phyloP scores from a whole-genome alignment of 441 rosid species.

The Pelargonium citronellum region DNA sequence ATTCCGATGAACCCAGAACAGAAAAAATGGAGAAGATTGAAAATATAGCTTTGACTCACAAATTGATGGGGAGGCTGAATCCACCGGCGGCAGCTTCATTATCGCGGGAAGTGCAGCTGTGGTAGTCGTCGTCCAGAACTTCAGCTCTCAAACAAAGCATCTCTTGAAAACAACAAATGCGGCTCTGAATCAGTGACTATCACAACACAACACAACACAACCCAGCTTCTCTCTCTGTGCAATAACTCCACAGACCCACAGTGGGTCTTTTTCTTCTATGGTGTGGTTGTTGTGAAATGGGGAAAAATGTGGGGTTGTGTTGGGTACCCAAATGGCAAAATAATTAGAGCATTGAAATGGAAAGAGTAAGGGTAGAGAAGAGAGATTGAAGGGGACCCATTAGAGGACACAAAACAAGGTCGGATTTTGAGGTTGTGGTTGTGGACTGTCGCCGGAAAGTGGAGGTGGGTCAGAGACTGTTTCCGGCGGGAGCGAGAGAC shows the following conservation, averaged over 20 bases:
- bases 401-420: no score
- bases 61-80: constrained; percentile 7
- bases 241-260: no score
- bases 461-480: neutral
- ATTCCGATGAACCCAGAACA: constrained; percentile 1
- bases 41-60: neutral
- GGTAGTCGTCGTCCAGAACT: constrained; percentile 8
- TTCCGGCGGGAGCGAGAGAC: neutral
- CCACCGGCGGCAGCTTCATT: neutral
- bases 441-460: no score
- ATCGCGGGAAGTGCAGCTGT: constrained; percentile 4
- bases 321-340: neutral
- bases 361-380: neutral
- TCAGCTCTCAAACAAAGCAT: constrained; percentile 12
- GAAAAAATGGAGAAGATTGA: neutral
- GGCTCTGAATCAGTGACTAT: neutral
- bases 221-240: no score
- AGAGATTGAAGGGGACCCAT: neutral
- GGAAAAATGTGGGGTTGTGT: neutral
- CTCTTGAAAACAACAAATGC: neutral
- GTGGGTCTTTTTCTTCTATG: neutral
- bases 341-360: neutral
- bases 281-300: neutral
- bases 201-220: no score
- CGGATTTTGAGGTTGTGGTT: no score